Evolutionary conservation across 305 asterid species (phyloP).

Genomic region (Stenogyne calaminthoides): DNA sequence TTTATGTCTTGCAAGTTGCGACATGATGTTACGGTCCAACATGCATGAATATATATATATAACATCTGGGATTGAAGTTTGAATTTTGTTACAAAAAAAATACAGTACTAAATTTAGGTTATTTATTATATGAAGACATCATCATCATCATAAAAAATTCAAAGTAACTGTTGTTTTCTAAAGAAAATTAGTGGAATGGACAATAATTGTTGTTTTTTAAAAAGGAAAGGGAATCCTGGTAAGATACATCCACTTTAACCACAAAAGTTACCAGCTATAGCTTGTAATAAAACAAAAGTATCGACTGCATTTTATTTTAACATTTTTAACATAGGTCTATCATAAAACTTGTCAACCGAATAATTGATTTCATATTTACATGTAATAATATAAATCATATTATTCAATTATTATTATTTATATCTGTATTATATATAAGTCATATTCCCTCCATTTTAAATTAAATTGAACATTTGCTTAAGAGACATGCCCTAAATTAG

Average conservation of each 20-base stretch:
- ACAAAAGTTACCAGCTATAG: too few species aligned
- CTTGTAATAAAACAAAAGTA: background rate
- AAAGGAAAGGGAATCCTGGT: background rate
- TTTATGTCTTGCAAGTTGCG: too few species aligned
- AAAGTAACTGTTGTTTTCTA: background rate
- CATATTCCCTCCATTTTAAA: too few species aligned
- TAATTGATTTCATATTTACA: too few species aligned
- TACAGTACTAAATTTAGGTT: background rate
- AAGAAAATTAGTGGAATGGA: background rate
- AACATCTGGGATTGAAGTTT: background rate
- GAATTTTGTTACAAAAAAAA: background rate
- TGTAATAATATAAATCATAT: too few species aligned
- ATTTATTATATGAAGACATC: background rate
- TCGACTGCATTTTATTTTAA: background rate
- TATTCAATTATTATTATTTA: too few species aligned
- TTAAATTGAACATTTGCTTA: too few species aligned
- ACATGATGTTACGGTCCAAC: background rate
- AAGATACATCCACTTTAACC: conserved; percentile 13
- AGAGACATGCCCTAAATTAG: too few species aligned
- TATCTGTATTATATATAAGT: too few species aligned
- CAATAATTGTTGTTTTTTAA: background rate
- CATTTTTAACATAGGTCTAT: too few species aligned
- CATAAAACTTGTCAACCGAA: too few species aligned
- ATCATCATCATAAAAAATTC: background rate
- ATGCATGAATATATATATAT: background rate